Evolutionary conservation across 192 early-diverging fungal species (phyloP).

Genomic region (Backusella tarrabulga): DNA sequence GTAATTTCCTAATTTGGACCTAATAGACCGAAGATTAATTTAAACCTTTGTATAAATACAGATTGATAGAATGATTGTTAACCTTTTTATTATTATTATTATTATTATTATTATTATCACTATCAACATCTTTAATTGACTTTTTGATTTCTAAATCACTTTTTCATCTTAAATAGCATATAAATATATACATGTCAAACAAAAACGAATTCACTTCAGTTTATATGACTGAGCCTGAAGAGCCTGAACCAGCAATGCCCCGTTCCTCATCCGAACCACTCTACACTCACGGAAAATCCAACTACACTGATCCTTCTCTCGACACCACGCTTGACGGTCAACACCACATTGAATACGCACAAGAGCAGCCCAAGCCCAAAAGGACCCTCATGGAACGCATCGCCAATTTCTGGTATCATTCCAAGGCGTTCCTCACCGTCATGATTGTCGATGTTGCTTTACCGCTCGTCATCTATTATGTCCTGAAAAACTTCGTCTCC

Average conservation of each 20-base stretch:
- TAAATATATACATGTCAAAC: neutral
- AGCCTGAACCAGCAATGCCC: neutral
- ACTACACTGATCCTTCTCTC: neutral
- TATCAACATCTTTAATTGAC: neutral
- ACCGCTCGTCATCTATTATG: conserved; percentile 31
- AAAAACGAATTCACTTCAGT: neutral
- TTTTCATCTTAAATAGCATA: neutral
- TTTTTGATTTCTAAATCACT: too few species aligned
- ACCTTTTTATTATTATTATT: neutral
- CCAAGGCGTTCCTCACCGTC: neutral
- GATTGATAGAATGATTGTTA: neutral
- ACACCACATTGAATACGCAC: neutral
- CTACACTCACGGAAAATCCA: neutral
- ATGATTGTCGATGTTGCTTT: conserved; percentile 27
- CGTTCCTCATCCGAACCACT: neutral
- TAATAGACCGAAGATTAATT: conserved; percentile 1
- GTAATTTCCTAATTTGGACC: neutral
- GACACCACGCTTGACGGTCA: neutral
- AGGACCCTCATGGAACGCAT: neutral
- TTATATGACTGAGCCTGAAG: neutral
- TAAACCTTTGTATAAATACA: neutral
- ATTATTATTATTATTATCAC: too few species aligned
- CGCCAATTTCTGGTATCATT: neutral
- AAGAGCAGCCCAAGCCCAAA: neutral
- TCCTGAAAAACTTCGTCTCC: conserved; percentile 24